Evolutionary conservation across 2,329 filamentous ascomycete species (phyloP).

Genomic region (Trichophyton simii): DNA sequence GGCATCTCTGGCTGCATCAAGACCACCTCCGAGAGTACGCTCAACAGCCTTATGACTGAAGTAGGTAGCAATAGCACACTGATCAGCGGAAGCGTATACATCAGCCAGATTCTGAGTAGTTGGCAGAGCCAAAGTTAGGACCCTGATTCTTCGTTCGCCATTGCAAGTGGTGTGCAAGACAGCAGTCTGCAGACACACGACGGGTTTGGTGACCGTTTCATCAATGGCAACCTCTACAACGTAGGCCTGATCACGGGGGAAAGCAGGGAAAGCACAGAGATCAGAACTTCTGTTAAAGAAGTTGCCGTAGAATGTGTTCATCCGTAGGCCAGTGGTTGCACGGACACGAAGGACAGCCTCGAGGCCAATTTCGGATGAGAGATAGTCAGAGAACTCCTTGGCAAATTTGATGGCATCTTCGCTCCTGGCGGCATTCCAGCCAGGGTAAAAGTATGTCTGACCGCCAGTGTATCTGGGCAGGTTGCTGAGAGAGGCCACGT

Average conservation of each 20-base stretch:
- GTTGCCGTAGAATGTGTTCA: slow-evolving; percentile 98
- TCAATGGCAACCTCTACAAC: slow-evolving; percentile 98
- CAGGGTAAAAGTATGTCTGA: slow-evolving; percentile 96
- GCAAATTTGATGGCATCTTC: slow-evolving; percentile 98
- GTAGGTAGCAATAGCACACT: slow-evolving; percentile 82
- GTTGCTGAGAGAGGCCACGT: slow-evolving; percentile 92
- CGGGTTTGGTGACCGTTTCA: slow-evolving; percentile 79
- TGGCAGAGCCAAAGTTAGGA: slow-evolving; percentile 83
- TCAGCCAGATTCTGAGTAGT: slow-evolving; percentile 85
- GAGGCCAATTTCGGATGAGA: slow-evolving; percentile 91
- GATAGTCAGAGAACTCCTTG: slow-evolving; percentile 87
- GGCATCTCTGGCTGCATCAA: slow-evolving; percentile 83
- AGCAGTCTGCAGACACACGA: slow-evolving; percentile 85
- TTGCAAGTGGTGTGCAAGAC: slow-evolving; percentile 97
- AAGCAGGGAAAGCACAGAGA: slow-evolving; percentile 93
- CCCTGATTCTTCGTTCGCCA: slow-evolving; percentile 85
- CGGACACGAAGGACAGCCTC: slow-evolving; percentile 93
- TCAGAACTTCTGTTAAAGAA: slow-evolving; percentile 98
- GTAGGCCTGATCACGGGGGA: slow-evolving; percentile 93
- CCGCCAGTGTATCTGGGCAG: slow-evolving; percentile 91
- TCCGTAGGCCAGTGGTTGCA: slow-evolving; percentile 84
- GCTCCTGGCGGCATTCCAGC: slow-evolving; percentile 84
- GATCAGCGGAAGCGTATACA: slow-evolving; percentile 87
- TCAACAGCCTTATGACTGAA: slow-evolving; percentile 98
- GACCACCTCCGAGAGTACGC: slow-evolving; percentile 66